Base-by-base conservation (phyloP, 192 early-diverging fungal genomes). In the Coemansia sp. region DNA sequence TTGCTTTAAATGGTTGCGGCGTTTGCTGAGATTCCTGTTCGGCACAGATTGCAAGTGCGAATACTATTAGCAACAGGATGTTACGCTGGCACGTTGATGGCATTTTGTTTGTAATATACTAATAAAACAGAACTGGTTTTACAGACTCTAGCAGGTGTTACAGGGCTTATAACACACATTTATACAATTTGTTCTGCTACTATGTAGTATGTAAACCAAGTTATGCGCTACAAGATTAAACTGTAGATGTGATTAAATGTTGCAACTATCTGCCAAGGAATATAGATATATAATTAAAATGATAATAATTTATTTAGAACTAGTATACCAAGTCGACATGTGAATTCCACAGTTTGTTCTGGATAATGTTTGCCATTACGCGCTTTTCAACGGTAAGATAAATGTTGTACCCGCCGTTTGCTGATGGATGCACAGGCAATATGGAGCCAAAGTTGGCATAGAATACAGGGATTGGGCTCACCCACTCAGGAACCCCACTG, bases 381-480 rank as follows among this genome's bases (percentile, higher is more conserved):
- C n/a, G 17, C 37, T 22, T n/a, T 12, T 39, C 38, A 26, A 58
- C 31, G 1, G 55, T 39, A 5, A 69, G 19, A 21, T 58, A 58
- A 4, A 69, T 25, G 27, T 57, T 38, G 38, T 58, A 57, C 0
- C 67, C 41, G 14, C 41, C 67, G 4, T 35, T 37, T 2, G 26
- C 9, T 1, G 29, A 39, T 8, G 67, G 67, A 19, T 51, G 67
- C 21, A 39, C 61, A 3, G 68, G 68, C 8, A 58, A 21, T 25
- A 69, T 63, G 1, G 68, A 58, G 0, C 45, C 68, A 59, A 69
- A 62, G n/a, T 62, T 64, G 1, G 60, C 61, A 48, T 58, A 64
- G 17, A 63, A 69, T 12, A 31, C 25, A 4, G 51, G 39, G 16
- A 69, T 51, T 29, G 71, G 65, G 17, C 57, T 49, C 6, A 74